phyloP scores from a whole-genome alignment of 176 grass and related monocot species.

The Carex cristatella region DNA sequence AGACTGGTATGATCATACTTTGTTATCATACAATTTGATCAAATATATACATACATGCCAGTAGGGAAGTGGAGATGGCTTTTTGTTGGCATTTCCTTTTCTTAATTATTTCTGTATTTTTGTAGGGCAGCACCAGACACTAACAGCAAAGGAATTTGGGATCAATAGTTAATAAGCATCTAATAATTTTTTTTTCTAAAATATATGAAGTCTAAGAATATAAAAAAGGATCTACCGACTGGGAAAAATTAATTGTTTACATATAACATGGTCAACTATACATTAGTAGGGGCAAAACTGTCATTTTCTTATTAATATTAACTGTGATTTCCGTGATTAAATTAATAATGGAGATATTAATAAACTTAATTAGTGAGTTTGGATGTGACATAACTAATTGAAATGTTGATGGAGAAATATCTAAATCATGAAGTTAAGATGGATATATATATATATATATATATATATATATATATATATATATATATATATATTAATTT shows the following conservation, averaged over 20 bases:
- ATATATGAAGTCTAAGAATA: neutral
- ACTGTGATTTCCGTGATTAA: too few relatives aligned
- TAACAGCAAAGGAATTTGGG: neutral
- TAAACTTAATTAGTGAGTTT: too few relatives aligned
- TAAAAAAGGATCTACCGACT: neutral
- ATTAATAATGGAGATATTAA: too few relatives aligned
- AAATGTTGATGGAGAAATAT: too few relatives aligned
- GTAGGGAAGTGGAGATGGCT: neutral
- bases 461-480: too few relatives aligned
- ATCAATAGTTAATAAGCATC: neutral
- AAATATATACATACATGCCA: constrained; percentile 19
- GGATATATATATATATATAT: too few relatives aligned
- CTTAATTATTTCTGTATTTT: constrained; percentile 19
- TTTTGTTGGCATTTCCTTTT: constrained; percentile 21
- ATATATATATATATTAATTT: too few relatives aligned
- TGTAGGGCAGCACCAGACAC: neutral
- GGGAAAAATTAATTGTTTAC: neutral
- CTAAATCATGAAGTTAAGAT: too few relatives aligned
- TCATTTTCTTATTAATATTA: too few relatives aligned
- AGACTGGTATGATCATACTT: neutral
- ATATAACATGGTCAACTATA: neutral
- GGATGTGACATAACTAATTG: too few relatives aligned
- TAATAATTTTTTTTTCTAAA: neutral
- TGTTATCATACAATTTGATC: neutral
- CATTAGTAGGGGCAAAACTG: too few relatives aligned